A percentile compares a stretch with the other conserved stretches of the same genome.
These are phyloP conservation scores for Dalbergia cultrata DNA, from an alignment of 306 rosid genomes.

Conservation along the genomic window DNA sequence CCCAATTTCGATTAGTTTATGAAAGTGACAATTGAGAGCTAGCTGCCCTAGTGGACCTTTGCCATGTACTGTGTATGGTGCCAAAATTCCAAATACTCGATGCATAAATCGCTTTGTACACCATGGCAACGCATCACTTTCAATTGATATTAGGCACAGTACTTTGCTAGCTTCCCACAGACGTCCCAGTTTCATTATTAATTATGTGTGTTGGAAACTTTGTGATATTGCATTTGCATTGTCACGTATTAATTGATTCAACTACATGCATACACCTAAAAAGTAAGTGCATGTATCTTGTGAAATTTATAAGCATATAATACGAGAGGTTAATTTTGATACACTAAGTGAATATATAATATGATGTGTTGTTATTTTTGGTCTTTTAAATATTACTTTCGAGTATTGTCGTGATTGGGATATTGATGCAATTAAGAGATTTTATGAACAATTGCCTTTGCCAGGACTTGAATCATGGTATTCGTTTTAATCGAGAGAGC, in stretches of 20 bases:
- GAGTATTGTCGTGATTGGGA: too few relatives aligned
- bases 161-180: neutral
- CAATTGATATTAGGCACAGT: neutral
- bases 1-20: neutral
- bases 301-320: too few relatives aligned
- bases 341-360: too few relatives aligned
- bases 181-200: neutral
- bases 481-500: too few relatives aligned
- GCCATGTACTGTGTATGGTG: neutral
- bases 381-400: too few relatives aligned
- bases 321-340: too few relatives aligned
- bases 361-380: too few relatives aligned
- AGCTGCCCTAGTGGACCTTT: neutral
- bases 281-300: too few relatives aligned
- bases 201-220: neutral
- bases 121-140: neutral
- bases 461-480: too few relatives aligned
- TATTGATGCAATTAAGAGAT: too few relatives aligned
- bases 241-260: neutral
- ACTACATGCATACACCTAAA: neutral
- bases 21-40: neutral
- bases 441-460: too few relatives aligned
- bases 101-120: conserved; percentile 5
- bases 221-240: neutral
- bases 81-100: conserved; percentile 9